phyloP scores from a whole-genome alignment of 495 filamentous ascomycete species.

The Neurospora terricola region DNA sequence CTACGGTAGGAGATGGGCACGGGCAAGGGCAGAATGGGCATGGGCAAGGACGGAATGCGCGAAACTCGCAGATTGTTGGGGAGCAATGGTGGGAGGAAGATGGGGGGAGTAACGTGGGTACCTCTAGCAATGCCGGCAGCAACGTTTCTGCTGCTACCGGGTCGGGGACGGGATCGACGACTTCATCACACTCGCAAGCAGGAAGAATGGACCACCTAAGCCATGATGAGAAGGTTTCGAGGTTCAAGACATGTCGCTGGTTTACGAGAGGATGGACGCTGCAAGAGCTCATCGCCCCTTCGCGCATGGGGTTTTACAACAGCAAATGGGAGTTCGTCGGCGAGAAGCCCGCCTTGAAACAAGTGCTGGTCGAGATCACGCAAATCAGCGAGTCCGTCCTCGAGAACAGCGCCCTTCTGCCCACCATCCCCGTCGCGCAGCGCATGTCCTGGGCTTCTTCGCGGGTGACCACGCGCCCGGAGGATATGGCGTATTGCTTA shows the following conservation, averaged over 20 bases:
- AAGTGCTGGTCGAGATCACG: conserved; percentile 6
- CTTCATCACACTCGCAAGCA: neutral
- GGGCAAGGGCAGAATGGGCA: neutral
- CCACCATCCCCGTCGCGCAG: conserved; percentile 8
- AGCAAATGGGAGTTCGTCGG: conserved; percentile 15
- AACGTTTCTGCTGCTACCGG: neutral
- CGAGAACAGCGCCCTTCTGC: neutral
- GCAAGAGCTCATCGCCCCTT: conserved; percentile 32
- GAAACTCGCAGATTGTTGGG: neutral
- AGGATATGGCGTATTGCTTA: conserved; percentile 20
- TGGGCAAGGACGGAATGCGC: neutral
- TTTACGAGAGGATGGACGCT: conserved; percentile 29
- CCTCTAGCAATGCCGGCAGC: neutral
- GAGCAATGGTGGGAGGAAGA: neutral
- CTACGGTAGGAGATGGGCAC: neutral
- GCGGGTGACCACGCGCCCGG: conserved; percentile 8
- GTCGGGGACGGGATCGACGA: neutral
- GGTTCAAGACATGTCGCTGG: conserved; percentile 15
- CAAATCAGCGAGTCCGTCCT: conserved; percentile 4
- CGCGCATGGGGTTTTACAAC: conserved; percentile 21
- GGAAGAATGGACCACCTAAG: neutral
- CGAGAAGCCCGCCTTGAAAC: conserved; percentile 4
- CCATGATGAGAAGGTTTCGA: neutral
- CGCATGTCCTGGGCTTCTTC: conserved; percentile 17
- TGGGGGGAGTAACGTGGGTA: neutral